Evolutionary conservation across 495 filamentous ascomycete species (phyloP).

Genomic region (Penicillium silybi): DNA sequence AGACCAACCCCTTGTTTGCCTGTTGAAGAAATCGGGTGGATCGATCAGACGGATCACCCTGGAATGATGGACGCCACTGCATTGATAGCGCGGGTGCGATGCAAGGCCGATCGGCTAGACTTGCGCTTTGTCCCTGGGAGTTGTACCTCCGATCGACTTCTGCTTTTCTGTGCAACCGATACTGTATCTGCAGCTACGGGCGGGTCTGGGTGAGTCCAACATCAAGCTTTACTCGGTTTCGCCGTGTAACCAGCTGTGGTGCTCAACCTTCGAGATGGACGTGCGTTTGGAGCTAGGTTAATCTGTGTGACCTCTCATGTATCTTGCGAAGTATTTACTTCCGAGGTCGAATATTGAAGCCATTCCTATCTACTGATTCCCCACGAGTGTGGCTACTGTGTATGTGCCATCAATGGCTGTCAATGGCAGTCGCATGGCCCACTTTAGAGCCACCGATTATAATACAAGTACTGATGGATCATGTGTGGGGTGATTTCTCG

Average conservation of each 20-base stretch:
- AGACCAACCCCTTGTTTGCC: conserved; percentile 18
- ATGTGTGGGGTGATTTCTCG: conserved; percentile 25
- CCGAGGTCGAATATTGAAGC: neutral
- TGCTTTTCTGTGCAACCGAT: neutral
- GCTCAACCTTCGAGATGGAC: neutral
- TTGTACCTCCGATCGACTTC: neutral
- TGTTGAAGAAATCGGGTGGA: conserved; percentile 9
- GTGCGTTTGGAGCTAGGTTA: neutral
- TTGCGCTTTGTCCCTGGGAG: neutral
- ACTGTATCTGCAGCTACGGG: neutral
- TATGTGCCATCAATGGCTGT: no score
- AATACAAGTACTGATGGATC: no score
- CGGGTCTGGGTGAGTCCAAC: no score
- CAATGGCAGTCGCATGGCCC: neutral
- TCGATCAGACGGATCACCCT: conserved; percentile 17
- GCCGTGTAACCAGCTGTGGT: neutral
- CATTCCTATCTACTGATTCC: neutral
- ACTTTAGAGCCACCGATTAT: neutral
- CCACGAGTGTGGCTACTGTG: no score
- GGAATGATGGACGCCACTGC: conserved; percentile 13
- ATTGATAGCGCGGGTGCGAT: conserved; percentile 18
- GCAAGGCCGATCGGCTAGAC: conserved; percentile 20
- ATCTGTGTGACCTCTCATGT: neutral
- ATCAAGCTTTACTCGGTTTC: neutral
- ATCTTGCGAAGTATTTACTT: neutral